Base-by-base conservation (phyloP, 441 rosid species). In the Pelargonium fulgidum region DNA sequence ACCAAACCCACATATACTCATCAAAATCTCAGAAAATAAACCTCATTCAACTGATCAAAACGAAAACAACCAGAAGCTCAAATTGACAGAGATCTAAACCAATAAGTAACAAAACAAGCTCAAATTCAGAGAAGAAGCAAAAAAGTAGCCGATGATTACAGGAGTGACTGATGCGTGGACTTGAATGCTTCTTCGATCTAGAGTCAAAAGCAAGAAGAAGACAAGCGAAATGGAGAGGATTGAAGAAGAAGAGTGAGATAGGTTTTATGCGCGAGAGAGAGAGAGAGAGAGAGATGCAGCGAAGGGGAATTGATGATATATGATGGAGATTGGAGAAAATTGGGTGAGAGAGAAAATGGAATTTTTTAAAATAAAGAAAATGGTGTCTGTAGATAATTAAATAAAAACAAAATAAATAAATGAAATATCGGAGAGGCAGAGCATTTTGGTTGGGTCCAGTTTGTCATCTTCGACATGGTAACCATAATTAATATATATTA, bases 281-380 rank as follows among this genome's bases (percentile, higher is more conserved):
- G 67, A 62, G 24, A 33, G 44, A 47, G 62, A 56, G 24, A 56
- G 62, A 56, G 77, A 61, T 42, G 71, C 64, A 36, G 75, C 56
- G 66, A 70, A 67, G 70, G 66, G 74, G 78, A 56, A 66, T 19
- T 24, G 54, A 16, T 24, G 73, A 61, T 36, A 52, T 69, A 59
- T 52, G 66, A 39, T 71, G 62, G 62, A 33, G 39, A 33, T 33
- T 33, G 39, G 39, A 33, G 39, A 33, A 33, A 33, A 33, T 33
- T 33, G 39, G 39, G 39, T 33, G 54, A 72, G 70, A 72, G 65
- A 70, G 9, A 42, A 41, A 52, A 16, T 12, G 2, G 61, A n/a
- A 61, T 20, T 65, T 20, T 65, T 24, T 42, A 17, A 52, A 52
- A 52, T 14, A 52, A 52, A 48, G 16, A 52, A 33, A 50, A 12